Evolutionary conservation across 2,329 filamentous ascomycete species (phyloP).

Genomic region (Aaosphaeria pasadenensis): DNA sequence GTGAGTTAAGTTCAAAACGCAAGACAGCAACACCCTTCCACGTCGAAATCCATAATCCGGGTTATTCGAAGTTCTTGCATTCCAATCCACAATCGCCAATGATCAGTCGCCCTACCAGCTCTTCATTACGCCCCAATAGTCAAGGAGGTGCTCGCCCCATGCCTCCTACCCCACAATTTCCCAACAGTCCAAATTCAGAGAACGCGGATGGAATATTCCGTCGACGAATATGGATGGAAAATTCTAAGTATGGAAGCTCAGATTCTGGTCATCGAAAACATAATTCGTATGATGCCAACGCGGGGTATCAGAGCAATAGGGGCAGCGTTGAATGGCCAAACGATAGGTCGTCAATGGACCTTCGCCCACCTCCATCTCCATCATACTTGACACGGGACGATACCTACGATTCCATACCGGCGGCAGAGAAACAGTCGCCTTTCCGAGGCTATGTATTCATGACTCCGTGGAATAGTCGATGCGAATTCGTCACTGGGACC

Average conservation of each 20-base stretch:
- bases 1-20: constrained; percentile 23
- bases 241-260: constrained; percentile 37
- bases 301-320: constrained; percentile 18
- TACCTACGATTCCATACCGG: constrained; percentile 22
- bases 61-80: constrained; percentile 56
- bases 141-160: too few species aligned
- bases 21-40: constrained; percentile 44
- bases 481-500: constrained; percentile 77
- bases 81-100: background rate
- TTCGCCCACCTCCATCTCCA: constrained; percentile 10
- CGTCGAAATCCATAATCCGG: constrained; percentile 58
- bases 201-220: constrained; percentile 29
- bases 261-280: constrained; percentile 40
- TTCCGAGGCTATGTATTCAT: constrained; percentile 70
- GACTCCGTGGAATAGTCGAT: constrained; percentile 84
- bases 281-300: constrained; percentile 26
- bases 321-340: constrained; percentile 13
- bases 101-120: too few species aligned
- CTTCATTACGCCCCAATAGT: too few species aligned
- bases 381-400: constrained; percentile 20
- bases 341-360: constrained; percentile 12
- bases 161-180: too few species aligned
- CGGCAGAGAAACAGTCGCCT: constrained; percentile 48
- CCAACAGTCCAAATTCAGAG: too few species aligned
- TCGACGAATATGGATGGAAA: constrained; percentile 49